Percentiles rank a stretch among this genome's conserved stretches.
These are phyloP conservation scores for Cladosporium oxysporum DNA, from an alignment of 2,329 filamentous ascomycete genomes.

Conservation along the genomic window DNA sequence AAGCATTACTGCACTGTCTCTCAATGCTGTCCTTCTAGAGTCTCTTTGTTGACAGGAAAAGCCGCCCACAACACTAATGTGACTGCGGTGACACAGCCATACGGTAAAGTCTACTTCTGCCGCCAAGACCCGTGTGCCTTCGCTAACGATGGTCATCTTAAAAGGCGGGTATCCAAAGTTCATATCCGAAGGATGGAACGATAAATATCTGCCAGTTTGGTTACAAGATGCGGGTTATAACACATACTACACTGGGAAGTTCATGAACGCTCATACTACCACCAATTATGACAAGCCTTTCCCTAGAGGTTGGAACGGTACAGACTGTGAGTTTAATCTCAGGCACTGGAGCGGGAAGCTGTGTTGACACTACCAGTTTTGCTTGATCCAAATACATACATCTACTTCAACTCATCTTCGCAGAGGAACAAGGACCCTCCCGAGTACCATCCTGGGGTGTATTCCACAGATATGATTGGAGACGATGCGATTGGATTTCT, in stretches of 20 bases:
- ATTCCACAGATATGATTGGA: background rate
- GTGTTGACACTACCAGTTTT: background rate
- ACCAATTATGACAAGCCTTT: background rate
- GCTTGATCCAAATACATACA: background rate
- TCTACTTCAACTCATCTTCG: background rate
- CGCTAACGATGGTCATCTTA: background rate
- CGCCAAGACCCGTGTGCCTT: slow-evolving; percentile 30
- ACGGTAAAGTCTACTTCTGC: background rate
- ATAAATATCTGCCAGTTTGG: slow-evolving; percentile 70
- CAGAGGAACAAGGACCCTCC: background rate
- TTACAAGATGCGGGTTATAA: slow-evolving; percentile 67
- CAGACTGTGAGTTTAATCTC: background rate
- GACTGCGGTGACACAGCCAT: slow-evolving; percentile 41
- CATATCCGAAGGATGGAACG: slow-evolving; percentile 47
- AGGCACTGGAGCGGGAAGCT: fast-evolving
- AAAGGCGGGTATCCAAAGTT: background rate
- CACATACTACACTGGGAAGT: slow-evolving; percentile 64
- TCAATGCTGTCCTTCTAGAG: slow-evolving; percentile 68
- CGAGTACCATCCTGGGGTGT: background rate
- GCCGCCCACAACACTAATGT: slow-evolving; percentile 72
- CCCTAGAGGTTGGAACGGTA: background rate
- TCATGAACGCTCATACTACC: background rate
- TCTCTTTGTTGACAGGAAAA: slow-evolving; percentile 65
- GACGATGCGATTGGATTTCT: background rate
- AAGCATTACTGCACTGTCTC: slow-evolving; percentile 68